phyloP scores from a whole-genome alignment of 2,329 filamentous ascomycete species.

The Ramularia collo-cygni region DNA sequence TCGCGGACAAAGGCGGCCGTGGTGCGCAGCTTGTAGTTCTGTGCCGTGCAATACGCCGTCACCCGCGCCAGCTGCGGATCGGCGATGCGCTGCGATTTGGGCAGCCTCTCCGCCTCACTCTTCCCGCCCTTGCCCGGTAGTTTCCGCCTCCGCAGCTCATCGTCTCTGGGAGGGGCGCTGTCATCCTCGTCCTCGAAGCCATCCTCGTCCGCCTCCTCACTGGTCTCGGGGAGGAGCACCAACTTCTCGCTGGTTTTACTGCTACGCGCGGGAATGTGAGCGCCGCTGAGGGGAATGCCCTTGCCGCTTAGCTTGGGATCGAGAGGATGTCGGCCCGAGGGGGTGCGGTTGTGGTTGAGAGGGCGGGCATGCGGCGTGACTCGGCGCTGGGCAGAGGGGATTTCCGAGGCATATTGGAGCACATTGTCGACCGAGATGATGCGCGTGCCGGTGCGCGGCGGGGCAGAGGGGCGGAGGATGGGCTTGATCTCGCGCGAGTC shows the following conservation, averaged over 20 bases:
- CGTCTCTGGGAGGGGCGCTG: conserved; percentile 57
- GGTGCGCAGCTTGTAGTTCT: conserved; percentile 81
- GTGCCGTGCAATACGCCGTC: conserved; percentile 93
- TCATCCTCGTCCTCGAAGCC: conserved; percentile 47
- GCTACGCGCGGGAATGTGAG: conserved; percentile 70
- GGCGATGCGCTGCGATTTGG: conserved; percentile 79
- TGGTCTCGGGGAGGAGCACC: conserved; percentile 83
- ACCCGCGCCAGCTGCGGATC: conserved; percentile 68
- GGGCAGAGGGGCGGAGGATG: conserved; percentile 5
- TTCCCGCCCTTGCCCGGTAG: conserved; percentile 60
- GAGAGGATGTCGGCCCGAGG: conserved; percentile 46
- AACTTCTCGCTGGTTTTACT: conserved; percentile 95
- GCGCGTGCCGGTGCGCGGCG: conserved; percentile 48
- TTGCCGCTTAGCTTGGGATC: conserved; percentile 51
- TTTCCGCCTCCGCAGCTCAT: conserved; percentile 58
- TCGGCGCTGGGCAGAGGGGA: conserved; percentile 87
- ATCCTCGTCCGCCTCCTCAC: conserved; percentile 42
- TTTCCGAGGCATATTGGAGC: conserved; percentile 86
- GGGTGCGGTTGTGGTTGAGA: conserved; percentile 40
- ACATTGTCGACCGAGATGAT: conserved; percentile 87
- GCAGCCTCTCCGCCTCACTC: conserved; percentile 87
- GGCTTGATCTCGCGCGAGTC: conserved; percentile 15
- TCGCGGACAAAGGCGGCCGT: conserved; percentile 85
- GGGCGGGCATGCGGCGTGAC: conserved; percentile 54
- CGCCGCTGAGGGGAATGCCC: conserved; percentile 31